Percentiles rank a stretch among this genome's conserved stretches.
phyloP scores from a whole-genome alignment of 1,284 basidiomycete species.

The Marasmius fiardii region DNA sequence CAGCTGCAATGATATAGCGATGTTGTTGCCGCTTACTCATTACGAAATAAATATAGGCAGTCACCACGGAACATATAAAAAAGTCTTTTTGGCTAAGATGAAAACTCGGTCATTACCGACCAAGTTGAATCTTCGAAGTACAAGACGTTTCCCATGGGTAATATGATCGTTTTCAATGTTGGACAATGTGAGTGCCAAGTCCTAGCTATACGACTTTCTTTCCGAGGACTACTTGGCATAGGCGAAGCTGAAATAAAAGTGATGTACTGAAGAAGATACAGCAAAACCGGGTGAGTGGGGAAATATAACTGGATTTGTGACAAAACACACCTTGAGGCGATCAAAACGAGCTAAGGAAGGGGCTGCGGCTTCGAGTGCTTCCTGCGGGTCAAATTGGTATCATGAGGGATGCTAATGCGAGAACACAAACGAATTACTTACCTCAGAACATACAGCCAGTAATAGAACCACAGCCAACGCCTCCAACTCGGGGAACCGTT shows the following conservation, averaged over 20 bases:
- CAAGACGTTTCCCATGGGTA: slow-evolving; percentile 16
- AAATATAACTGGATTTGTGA: neutral
- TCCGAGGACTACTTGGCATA: neutral
- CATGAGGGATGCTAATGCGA: neutral
- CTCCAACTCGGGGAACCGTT: slow-evolving; percentile 45
- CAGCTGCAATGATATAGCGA: no score
- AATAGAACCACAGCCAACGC: slow-evolving; percentile 55
- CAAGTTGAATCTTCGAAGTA: slow-evolving; percentile 11
- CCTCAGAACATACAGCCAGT: slow-evolving; percentile 40
- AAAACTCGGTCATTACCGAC: slow-evolving; percentile 3
- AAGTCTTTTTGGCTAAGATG: neutral
- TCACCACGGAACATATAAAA: no score
- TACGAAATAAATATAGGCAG: no score
- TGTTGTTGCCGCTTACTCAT: no score
- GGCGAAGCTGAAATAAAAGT: slow-evolving; percentile 15
- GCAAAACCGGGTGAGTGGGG: neutral
- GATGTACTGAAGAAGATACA: slow-evolving; percentile 9
- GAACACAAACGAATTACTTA: slow-evolving; percentile 23
- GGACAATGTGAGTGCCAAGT: slow-evolving; percentile 15
- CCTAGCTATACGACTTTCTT: slow-evolving; percentile 12
- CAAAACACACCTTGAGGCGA: slow-evolving; percentile 7
- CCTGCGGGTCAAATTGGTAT: neutral
- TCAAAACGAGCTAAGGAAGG: slow-evolving; percentile 11
- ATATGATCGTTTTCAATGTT: slow-evolving; percentile 15
- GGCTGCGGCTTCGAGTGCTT: slow-evolving; percentile 7